Evolutionary conservation across 768 basidiomycete species (phyloP).

Genomic region (Dacryopinax spathularia): DNA sequence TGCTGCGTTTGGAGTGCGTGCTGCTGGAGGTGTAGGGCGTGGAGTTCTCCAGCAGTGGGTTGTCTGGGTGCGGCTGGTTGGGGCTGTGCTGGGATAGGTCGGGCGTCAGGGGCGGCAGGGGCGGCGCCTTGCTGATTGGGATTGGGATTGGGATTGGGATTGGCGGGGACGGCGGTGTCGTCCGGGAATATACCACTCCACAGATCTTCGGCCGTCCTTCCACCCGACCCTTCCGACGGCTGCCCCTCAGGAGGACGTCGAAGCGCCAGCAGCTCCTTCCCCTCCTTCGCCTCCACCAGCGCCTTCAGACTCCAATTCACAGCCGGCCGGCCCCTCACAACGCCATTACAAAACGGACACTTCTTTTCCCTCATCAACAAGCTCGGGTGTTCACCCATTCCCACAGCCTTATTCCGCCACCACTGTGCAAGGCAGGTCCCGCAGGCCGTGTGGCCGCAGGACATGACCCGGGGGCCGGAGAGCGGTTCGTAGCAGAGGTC

Average conservation of each 20-base stretch:
- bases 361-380: not conserved
- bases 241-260: no score
- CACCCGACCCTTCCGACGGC: not conserved
- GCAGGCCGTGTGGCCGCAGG: not conserved
- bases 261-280: not conserved
- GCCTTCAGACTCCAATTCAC: not conserved
- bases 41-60: no score
- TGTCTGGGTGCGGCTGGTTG: not conserved
- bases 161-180: not conserved
- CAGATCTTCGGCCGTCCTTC: not conserved
- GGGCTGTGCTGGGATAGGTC: not conserved
- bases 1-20: no score
- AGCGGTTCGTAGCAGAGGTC: not conserved
- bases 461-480: not conserved
- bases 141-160: not conserved
- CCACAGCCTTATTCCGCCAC: not conserved
- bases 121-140: no score
- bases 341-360: not conserved
- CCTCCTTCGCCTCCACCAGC: not conserved
- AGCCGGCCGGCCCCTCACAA: not conserved
- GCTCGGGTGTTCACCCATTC: not conserved
- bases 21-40: no score
- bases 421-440: not conserved
- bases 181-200: not conserved
- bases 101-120: not conserved